Conservation (phyloP, 352 stramenopile genomes). For the Pythium volutum region DNA sequence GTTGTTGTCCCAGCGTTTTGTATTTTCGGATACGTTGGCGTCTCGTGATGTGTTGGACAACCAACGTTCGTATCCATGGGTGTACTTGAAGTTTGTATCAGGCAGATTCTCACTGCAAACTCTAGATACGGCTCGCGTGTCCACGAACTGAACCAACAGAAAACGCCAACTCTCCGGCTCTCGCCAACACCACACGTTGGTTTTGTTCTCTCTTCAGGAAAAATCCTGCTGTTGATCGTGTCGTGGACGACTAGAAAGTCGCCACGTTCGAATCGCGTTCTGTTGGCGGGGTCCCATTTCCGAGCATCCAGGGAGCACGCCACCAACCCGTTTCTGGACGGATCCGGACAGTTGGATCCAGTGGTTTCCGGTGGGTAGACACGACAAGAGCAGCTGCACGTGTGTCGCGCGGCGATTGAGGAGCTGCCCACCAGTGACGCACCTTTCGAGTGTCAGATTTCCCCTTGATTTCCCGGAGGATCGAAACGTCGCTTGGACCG, state of each 20-base stretch:
- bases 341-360: background rate
- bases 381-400: background rate
- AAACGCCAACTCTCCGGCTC: background rate
- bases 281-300: background rate
- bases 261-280: background rate
- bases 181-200: background rate
- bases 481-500: no score
- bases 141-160: background rate
- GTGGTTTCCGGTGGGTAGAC: slow-evolving; percentile 11
- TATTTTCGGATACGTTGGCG: background rate
- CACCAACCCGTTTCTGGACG: background rate
- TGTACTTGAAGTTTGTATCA: background rate
- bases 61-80: background rate
- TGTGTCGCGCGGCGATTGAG: background rate
- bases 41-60: background rate
- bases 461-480: no score
- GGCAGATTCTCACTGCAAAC: background rate
- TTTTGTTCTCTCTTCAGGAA: background rate
- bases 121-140: no score
- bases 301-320: background rate
- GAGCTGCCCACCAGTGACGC: no score
- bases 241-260: background rate
- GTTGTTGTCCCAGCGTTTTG: no score
- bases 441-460: no score
- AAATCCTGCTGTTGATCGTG: background rate